Evolutionary conservation across 192 early-diverging fungal genomes (phyloP), one percentile per base, ranked within the genome.

Genomic region (Coemansia sp.): DNA sequence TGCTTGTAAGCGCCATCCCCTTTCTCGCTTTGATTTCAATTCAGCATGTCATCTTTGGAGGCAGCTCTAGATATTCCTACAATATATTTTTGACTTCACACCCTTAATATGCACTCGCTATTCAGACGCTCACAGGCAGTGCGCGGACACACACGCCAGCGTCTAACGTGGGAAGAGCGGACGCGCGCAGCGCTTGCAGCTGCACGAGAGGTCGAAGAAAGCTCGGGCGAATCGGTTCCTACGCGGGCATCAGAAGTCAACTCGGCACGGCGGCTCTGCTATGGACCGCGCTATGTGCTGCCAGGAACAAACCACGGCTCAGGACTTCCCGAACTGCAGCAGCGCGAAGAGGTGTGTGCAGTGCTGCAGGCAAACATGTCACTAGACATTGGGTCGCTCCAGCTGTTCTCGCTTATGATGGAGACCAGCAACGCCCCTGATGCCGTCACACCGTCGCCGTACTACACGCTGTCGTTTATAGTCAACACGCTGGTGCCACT

Each of bases 221-320:
- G 31, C 36, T 78, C 75, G 2, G 75, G 75, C 25, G 75, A 78
- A 42, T 78, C 75, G 7, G 75, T 78, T 21, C 75, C 75, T 5
- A 78, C 75, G 3, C 75, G 75, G 21, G 70, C 75, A 10, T 78
- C 70, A 3, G 75, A 78, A 24, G 75, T 78, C 54, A 72, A 71
- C 49, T 63, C 63, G 3, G 71, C 75, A 9, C 61, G 70, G 26
- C 66, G 75, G 18, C 60, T 78, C 11, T 78, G 63, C 63, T 69
- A 78, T 48, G 75, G 75, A 4, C 75, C 75, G n/a, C 69, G 70
- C 18, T 78, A 78, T 54, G 49, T 69, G 3, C 56, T 78, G 8
- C 75, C 75, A 2, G 75, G 75, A 47, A 57, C 66, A 0, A 58
- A 72, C 17, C 18, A 34, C 51, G 48, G 57, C 52, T 12, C 60